These are phyloP conservation scores for Galeopsis tetrahit DNA, from an alignment of 257 asterid genomes.

Conservation along the genomic window DNA sequence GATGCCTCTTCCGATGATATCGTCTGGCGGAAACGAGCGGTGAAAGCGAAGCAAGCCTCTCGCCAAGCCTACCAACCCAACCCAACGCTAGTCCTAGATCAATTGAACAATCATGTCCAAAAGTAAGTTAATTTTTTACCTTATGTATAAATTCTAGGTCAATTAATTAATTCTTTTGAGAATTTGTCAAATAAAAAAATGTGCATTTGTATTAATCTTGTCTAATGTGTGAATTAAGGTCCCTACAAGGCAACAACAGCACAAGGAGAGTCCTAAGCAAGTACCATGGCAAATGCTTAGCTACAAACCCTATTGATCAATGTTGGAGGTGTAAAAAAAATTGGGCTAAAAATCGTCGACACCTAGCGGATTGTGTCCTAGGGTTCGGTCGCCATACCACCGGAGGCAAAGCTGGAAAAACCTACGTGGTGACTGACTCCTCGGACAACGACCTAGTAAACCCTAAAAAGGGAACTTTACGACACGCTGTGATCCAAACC, in stretches of 20 bases:
- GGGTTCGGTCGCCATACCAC: conserved; percentile 60
- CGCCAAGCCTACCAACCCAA: conserved; percentile 52
- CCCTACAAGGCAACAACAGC: conserved; percentile 30
- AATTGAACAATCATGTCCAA: conserved; percentile 48
- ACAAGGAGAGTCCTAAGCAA: conserved; percentile 42
- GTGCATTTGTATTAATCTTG: neutral
- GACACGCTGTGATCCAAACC: conserved; percentile 56
- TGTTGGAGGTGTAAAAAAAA: conserved; percentile 61
- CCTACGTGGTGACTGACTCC: conserved; percentile 53
- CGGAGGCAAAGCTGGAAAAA: conserved; percentile 65
- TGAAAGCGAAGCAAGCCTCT: conserved; percentile 45
- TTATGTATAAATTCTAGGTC: neutral
- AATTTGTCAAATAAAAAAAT: neutral
- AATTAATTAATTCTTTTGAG: neutral
- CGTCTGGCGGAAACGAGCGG: conserved; percentile 50
- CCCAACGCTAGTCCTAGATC: conserved; percentile 36
- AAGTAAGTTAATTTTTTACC: conserved; percentile 21
- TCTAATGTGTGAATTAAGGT: conserved; percentile 28
- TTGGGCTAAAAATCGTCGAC: conserved; percentile 51
- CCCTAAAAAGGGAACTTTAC: conserved; percentile 60
- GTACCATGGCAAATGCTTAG: conserved; percentile 41
- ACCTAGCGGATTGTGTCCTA: conserved; percentile 48
- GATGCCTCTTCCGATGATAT: conserved; percentile 10
- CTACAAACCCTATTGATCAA: conserved; percentile 69
- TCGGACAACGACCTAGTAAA: conserved; percentile 54